Percentiles rank a stretch among this genome's conserved stretches.
Conservation (phyloP, 1,284 basidiomycete genomes). For the Kwoniella shivajii region DNA sequence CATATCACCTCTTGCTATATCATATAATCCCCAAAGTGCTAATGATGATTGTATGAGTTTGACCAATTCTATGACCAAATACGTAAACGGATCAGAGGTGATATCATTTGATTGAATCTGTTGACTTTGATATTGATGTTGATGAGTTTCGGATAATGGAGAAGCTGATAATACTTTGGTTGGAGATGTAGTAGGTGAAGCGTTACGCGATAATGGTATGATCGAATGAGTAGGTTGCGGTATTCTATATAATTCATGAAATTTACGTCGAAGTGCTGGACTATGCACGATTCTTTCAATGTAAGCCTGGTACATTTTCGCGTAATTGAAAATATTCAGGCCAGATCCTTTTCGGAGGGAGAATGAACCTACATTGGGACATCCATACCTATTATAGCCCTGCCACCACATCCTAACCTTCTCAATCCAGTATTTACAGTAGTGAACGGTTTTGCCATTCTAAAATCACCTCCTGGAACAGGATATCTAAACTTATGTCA, state of each 20-base stretch:
- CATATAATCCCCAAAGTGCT: slow-evolving; percentile 44
- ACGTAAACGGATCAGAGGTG: slow-evolving; percentile 37
- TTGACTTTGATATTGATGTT: background rate
- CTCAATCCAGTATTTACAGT: slow-evolving; percentile 48
- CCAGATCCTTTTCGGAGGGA: too few relatives aligned
- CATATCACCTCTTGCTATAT: slow-evolving; percentile 18
- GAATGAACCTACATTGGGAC: slow-evolving; percentile 31
- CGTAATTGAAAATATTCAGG: too few relatives aligned
- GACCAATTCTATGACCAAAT: slow-evolving; percentile 43
- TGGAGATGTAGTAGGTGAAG: slow-evolving; percentile 36
- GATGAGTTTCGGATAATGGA: background rate
- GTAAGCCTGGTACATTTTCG: too few relatives aligned
- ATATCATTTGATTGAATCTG: slow-evolving; percentile 8
- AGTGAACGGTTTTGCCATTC: slow-evolving; percentile 45
- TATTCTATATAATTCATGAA: slow-evolving; percentile 45
- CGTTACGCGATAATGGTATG: slow-evolving; percentile 12
- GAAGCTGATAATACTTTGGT: slow-evolving; percentile 6
- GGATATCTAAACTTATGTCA: slow-evolving; percentile 23
- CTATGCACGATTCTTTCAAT: too few relatives aligned
- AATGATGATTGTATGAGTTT: slow-evolving; percentile 47
- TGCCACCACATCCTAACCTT: slow-evolving; percentile 49
- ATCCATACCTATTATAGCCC: slow-evolving; percentile 49
- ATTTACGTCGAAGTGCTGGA: slow-evolving; percentile 47
- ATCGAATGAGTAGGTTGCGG: slow-evolving; percentile 25
- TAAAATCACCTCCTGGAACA: slow-evolving; percentile 45